A percentile compares a stretch with the other conserved stretches of the same genome.
Conservation (phyloP, 2,329 filamentous ascomycete genomes). For the Neonectria sp. region DNA sequence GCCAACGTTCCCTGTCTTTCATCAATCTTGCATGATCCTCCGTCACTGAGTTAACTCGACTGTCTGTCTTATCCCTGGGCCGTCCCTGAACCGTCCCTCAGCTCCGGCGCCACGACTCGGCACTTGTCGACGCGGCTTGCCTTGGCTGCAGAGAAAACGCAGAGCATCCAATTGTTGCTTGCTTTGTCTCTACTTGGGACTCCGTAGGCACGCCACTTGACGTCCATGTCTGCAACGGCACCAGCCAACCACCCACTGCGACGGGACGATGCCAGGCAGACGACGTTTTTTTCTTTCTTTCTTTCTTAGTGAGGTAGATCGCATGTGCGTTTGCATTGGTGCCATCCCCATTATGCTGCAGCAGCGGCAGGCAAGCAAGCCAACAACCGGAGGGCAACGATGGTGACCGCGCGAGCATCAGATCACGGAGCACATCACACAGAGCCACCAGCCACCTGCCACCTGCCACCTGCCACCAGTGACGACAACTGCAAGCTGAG, state of each 20-base stretch:
- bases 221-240: background rate
- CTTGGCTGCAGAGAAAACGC: background rate
- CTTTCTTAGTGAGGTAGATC: conserved; percentile 18
- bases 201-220: background rate
- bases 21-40: conserved; percentile 30
- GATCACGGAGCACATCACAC: conserved; percentile 3
- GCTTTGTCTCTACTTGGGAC: background rate
- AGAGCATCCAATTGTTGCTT: background rate
- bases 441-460: too few relatives aligned
- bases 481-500: conserved; percentile 11
- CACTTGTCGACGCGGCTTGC: conserved; percentile 12
- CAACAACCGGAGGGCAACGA: conserved; percentile 1
- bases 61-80: background rate
- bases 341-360: background rate
- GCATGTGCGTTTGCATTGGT: conserved; percentile 29
- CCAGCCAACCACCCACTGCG: conserved; percentile 1
- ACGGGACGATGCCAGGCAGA: conserved; percentile 6
- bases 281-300: background rate
- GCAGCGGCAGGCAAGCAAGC: conserved; percentile 9
- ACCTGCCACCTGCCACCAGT: background rate
- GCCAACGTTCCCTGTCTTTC: conserved; percentile 23
- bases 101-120: conserved; percentile 13
- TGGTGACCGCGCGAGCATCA: background rate
- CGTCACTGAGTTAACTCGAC: background rate
- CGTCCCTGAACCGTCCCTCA: conserved; percentile 10